Percentiles rank a stretch among this genome's conserved stretches.
Evolutionary conservation across 257 asterid genomes (phyloP).

Genomic region (Coffea eugenioides): DNA sequence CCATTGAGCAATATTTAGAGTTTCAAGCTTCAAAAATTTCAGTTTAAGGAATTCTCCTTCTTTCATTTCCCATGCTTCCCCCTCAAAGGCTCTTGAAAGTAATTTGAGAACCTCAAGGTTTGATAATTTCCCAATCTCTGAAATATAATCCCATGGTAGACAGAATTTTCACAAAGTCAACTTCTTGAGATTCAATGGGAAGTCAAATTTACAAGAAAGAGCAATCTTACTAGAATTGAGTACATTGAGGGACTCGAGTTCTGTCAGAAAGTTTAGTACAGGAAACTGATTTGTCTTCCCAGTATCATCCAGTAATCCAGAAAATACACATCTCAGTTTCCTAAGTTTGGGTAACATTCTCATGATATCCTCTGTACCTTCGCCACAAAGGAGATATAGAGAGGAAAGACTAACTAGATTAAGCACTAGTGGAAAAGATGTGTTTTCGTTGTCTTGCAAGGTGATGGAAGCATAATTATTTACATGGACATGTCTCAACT

Average conservation of each 20-base stretch:
- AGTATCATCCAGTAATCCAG: background rate
- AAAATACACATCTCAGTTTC: background rate
- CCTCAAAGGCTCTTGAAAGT: constrained; percentile 5
- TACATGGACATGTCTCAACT: constrained; percentile 9
- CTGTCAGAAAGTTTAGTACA: background rate
- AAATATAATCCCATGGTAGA: constrained; percentile 8
- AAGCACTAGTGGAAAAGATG: no score
- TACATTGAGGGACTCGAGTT: constrained; percentile 5
- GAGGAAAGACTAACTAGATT: constrained; percentile 6
- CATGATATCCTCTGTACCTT: background rate
- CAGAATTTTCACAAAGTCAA: background rate
- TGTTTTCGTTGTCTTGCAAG: background rate
- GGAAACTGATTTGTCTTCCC: background rate
- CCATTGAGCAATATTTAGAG: constrained; percentile 7
- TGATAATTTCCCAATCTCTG: background rate
- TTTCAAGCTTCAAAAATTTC: background rate
- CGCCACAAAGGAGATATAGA: background rate
- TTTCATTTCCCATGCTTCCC: background rate
- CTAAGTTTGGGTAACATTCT: constrained; percentile 5
- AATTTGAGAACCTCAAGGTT: constrained; percentile 8
- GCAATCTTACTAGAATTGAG: background rate
- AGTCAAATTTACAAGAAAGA: background rate
- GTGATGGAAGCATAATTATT: background rate
- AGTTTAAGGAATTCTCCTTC: background rate
- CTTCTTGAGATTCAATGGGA: background rate